Conservation (phyloP, 2,329 filamentous ascomycete species). For the Colletotrichum gigasporum region DNA sequence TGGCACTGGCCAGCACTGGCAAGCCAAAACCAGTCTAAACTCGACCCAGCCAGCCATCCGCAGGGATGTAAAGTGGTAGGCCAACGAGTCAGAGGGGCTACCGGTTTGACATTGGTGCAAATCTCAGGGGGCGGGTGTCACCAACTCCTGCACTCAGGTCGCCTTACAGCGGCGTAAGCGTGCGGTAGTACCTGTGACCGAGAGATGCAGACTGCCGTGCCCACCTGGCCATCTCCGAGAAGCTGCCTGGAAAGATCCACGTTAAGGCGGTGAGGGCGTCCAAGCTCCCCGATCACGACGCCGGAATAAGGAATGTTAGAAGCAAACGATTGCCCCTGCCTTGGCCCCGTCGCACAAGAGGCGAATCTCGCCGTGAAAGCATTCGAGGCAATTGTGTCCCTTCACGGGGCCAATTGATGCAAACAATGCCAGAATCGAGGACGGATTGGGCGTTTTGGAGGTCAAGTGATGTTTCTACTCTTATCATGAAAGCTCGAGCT, state of each 20-base stretch:
- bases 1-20: constrained; percentile 8
- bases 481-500: neutral
- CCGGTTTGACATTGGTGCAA: neutral
- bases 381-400: neutral
- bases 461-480: neutral
- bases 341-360: neutral
- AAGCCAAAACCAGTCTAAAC: constrained; percentile 6
- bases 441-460: neutral
- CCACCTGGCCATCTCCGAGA: neutral
- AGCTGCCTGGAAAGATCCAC: constrained; percentile 18
- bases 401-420: neutral
- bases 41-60: constrained; percentile 22
- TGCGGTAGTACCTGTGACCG: constrained; percentile 2
- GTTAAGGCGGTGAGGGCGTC: constrained; percentile 22
- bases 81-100: constrained; percentile 14
- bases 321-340: constrained; percentile 30
- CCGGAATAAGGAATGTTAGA: constrained; percentile 27
- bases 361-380: neutral
- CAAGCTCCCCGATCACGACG: constrained; percentile 16
- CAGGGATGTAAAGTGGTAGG: constrained; percentile 15
- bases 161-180: neutral
- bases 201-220: constrained; percentile 4
- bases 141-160: constrained; percentile 2
- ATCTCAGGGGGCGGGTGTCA: constrained; percentile 6
- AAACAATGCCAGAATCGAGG: neutral